Base-by-base conservation (phyloP, 306 rosid species). In the Pachyrhizus erosus region DNA sequence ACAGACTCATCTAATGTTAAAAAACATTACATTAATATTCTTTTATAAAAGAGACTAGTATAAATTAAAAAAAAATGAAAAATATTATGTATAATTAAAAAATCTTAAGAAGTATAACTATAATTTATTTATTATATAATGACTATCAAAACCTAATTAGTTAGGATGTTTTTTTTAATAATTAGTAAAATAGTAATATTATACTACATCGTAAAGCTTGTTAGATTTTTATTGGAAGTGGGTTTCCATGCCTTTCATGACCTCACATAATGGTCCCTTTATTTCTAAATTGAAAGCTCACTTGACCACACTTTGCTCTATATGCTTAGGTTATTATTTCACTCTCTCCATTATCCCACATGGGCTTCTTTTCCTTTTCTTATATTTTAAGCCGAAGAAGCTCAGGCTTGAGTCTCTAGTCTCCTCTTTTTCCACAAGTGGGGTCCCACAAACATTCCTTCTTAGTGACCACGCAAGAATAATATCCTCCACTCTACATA, bases 361-460 rank as follows among this genome's bases (percentile, higher is more conserved):
- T 82, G 81, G 76, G 24, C 51, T 74, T 75, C 68, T 37, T 34
- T 68, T 24, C 29, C 72, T 39, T 76, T 81, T 40, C 84, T 60
- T 85, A 57, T 65, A 80, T 73, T 85, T 43, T 82, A 89, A 87
- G 86, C 80, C 84, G 78, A 87, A 75, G 80, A 76, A 80, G 65
- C 72, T 71, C 78, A 73, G 29, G 20, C 86, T 80, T 48, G 80
- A 61, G 84, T 77, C 29, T 13, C 5, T 46, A 65, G 78, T 62
- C 66, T 51, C 71, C 43, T 54, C 51, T 70, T 78, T 84, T 67
- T 61, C 71, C 80, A 14, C 52, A n/a, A 46, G 29, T 18, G 84
- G 93, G 87, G 31, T 37, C 89, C 91, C 89, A 83, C 88, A 86
- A 86, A 92, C 94, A 92, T 90, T 92, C 93, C 84, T 39, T 87